phyloP scores from a whole-genome alignment of 23 red algal genomes.

The Gracilaria gracilis region DNA sequence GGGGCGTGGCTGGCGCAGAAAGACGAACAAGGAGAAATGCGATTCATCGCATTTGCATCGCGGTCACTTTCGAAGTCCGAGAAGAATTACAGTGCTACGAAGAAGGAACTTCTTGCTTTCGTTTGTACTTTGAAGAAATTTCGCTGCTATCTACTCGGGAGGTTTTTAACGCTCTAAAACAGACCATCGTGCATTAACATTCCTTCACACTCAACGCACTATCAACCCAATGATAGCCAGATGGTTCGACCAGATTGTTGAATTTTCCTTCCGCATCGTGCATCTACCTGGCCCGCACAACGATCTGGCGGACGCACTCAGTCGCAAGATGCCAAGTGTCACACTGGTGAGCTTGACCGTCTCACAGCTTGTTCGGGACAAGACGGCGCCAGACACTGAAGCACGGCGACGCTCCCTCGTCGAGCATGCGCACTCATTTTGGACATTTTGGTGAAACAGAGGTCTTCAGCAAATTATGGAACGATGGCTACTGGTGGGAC shows the following conservation, averaged over 20 bases:
- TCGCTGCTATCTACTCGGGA: no score
- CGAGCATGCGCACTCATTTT: background rate
- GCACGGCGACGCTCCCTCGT: background rate
- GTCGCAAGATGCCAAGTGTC: background rate
- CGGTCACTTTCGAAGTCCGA: background rate
- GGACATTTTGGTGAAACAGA: background rate
- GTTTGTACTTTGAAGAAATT: no score
- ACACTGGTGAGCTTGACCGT: background rate
- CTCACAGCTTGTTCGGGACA: background rate
- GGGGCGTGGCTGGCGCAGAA: slow-evolving; percentile 2
- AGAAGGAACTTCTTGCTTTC: slow-evolving; percentile 1
- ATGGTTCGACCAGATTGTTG: no score
- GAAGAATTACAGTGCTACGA: background rate
- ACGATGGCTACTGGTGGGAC: slow-evolving; percentile 17
- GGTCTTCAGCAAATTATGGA: slow-evolving; percentile 11
- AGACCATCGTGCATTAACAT: no score
- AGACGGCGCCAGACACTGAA: background rate
- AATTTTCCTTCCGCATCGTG: no score
- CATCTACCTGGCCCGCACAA: slow-evolving; percentile 10
- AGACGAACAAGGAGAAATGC: background rate
- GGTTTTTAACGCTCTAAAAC: no score
- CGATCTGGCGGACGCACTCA: slow-evolving; percentile 18
- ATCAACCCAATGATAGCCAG: no score
- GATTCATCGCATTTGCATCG: background rate
- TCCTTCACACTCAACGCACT: no score